Base-by-base conservation (phyloP, 139 green algal genomes). In the Picochlorum costavermella region DNA sequence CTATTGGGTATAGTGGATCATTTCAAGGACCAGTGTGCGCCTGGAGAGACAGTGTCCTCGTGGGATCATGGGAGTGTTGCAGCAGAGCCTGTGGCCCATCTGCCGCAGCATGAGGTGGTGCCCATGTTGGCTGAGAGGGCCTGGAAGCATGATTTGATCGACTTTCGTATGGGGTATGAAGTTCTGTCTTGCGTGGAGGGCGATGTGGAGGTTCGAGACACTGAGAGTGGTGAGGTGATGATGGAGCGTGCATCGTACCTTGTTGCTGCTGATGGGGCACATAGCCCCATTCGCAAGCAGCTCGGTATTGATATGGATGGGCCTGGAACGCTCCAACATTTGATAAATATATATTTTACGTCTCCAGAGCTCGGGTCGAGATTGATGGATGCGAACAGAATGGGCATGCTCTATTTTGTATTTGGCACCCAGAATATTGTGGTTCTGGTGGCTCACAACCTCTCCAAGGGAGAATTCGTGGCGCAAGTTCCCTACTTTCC, bases 341-440 rank as follows among this genome's bases (percentile, higher is more conserved):
- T 97, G 9, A 78, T 96, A 43, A 96, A 92, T 74, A 81, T 93
- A 3, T 88, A 97, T 78, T 96, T 97, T 68, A 63, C 40, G 8
- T 83, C 68, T n/a, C 56, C 55, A 2, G 31, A 57, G 12, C 63
- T 86, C 50, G 65, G 64, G 25, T 16, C 50, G 48, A 30, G 55
- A 30, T 60, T 74, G 29, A 48, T 43, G 2, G 62, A 70, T 28
- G 48, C 74, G 44, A 40, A 58, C 12, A 61, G 77, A 4, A 60
- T 78, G 1, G 92, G 74, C 56, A 98, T 98, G 92, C 80, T 98
- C 46, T 98, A 98, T 76, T 98, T 98, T 73, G 83, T 95, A 4
- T 97, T 92, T 83, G 91, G 86, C 43, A 40, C 64, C 0, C 59
- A 78, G 9, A 81, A 85, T 26, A 84, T 97, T 40, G 78, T 74